Conservation (phyloP, 176 grass and related monocot species). For the Aegilops bicornis region DNA sequence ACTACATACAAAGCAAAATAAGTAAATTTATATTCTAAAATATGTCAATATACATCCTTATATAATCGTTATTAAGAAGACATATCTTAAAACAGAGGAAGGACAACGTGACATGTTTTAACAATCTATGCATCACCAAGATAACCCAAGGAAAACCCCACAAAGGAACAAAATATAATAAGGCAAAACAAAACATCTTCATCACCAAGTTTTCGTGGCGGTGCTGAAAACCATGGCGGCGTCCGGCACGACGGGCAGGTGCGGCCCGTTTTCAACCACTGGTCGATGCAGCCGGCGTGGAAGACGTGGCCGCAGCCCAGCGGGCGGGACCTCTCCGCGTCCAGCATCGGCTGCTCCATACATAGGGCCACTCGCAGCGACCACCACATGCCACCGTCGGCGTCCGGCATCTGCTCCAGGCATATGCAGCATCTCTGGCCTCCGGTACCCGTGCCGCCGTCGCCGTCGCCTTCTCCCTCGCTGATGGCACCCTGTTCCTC, state of each 20-base stretch:
- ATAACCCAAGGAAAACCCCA: background rate
- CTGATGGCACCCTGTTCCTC: background rate
- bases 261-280: slow-evolving; percentile 8
- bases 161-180: background rate
- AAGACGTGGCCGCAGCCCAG: background rate
- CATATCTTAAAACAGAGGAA: too few relatives aligned
- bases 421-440: background rate
- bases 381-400: background rate
- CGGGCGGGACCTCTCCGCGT: background rate
- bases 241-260: slow-evolving; percentile 23
- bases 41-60: too few relatives aligned
- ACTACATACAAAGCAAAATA: too few relatives aligned
- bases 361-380: background rate
- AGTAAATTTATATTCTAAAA: too few relatives aligned
- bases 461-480: background rate
- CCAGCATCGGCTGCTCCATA: background rate
- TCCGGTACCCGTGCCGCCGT: background rate
- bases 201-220: background rate
- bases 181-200: background rate
- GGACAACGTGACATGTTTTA: too few relatives aligned
- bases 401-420: background rate
- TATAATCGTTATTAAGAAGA: too few relatives aligned
- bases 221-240: background rate
- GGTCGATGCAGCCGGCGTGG: background rate
- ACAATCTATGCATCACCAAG: background rate